Evolutionary conservation across 129 eudicot species (phyloP).

Genomic region (Saposhnikovia divaricata): DNA sequence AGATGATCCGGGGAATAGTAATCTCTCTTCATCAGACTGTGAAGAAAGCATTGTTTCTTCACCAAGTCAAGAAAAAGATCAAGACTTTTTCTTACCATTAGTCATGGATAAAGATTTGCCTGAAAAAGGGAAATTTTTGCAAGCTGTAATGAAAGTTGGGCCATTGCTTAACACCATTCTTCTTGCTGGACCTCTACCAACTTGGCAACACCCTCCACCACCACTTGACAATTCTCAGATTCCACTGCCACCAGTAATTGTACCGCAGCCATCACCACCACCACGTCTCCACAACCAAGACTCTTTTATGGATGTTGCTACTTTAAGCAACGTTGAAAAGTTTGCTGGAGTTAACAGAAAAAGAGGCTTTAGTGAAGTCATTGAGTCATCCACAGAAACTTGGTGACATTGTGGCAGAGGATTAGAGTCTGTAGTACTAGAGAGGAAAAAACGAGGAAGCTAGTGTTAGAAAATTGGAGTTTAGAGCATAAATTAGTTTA

Average conservation of each 20-base stretch:
- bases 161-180: conserved; percentile 73
- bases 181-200: conserved; percentile 82
- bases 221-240: conserved; percentile 54
- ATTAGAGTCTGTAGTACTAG: neutral
- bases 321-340: conserved; percentile 4
- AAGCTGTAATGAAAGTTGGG: conserved; percentile 86
- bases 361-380: conserved; percentile 37
- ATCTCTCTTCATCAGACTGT: conserved; percentile 62
- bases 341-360: conserved; percentile 29
- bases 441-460: neutral
- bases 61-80: conserved; percentile 19
- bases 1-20: conserved; percentile 43
- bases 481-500: too few relatives aligned
- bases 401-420: neutral
- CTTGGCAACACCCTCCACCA: conserved; percentile 95
- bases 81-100: conserved; percentile 15
- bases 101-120: conserved; percentile 39
- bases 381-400: conserved; percentile 38
- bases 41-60: conserved; percentile 89
- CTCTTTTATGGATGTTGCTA: neutral
- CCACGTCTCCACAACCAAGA: conserved; percentile 18
- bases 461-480: too few relatives aligned
- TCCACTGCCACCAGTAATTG: conserved; percentile 55
- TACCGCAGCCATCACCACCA: conserved; percentile 28
- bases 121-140: conserved; percentile 67